Base-by-base conservation (phyloP, 164 flowering plant species). In the Annona squamosa region DNA sequence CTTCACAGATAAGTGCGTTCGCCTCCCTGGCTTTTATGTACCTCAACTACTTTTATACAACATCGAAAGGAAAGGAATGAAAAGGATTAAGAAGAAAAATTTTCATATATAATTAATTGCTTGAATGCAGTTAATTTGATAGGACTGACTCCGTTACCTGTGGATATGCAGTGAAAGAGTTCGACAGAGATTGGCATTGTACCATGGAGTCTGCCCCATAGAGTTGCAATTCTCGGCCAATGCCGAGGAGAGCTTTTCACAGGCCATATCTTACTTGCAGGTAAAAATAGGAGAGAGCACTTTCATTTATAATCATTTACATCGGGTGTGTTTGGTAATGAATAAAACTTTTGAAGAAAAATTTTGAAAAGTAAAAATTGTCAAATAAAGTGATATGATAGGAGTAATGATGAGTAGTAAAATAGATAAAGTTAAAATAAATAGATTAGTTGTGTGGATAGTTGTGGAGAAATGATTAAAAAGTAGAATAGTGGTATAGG, bases 181-280 rank as follows among this genome's bases (percentile, higher is more conserved):
- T 67, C 88, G 87, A 72, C 98, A 96, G 78, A 87, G 99, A 75
- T 75, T 96, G 86, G 97, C 97, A 59, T 77, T 88, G 59, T 96
- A 93, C 80, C 97, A 96, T 75, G 99, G 99, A 13, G 91, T 93
- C 42, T 88, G 91, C 72, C 97, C 99, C 71, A 86, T 96, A 80
- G 84, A 85, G 81, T 86, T 96, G 88, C 71, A 90, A 78, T 96
- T 96, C 86, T 89, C 85, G 52, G 91, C 85, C 71, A 96, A 89
- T 82, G 97, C 98, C 13, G 98, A 96, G 75, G 88, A 87, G 72
- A 91, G 97, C 70, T 93, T 93, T 68, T 62, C 72, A 46, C 79
- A 79, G 45, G 95, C 99, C 61, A 77, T 93, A 63, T 61, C 79
- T 42, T 46, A 86, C 72, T 81, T 96, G 74, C 83, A 86, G 97